Evolutionary conservation across 1,284 basidiomycete species (phyloP), one percentile per base, ranked within the genome.

Genomic region (Meira miltonrushii): DNA sequence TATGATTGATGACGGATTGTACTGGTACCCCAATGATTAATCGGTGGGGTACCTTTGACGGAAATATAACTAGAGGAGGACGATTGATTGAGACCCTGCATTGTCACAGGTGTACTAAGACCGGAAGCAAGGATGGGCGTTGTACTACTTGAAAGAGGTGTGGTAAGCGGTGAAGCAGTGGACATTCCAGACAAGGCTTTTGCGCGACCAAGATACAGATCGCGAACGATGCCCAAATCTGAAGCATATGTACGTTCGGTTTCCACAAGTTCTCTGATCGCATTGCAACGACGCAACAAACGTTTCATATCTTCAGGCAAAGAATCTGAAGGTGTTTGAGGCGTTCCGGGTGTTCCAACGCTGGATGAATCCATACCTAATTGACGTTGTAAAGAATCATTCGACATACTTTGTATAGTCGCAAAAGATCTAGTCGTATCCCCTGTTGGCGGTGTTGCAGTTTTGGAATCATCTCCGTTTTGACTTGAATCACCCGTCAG

Each of bases 191-290:
- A 71, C 39, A 62, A 64, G 17, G 70, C 71, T 44, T 72, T 69
- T 0, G 79, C 80, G 10, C 75, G 66, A 0, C 74, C 72, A 28
- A 81, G 67, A 75, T 92, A 90, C 28, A 93, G 84, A 67, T 92
- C 88, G 49, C 87, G 83, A 55, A 95, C 85, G 52, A 95, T 82
- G 2, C 87, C 87, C 19, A 96, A 82, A 81, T 96, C 92, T 10
- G 85, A 87, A 1, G 92, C 89, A 79, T 94, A 94, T 0, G 88
- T 86, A 28, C 88, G 82, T 76, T 96, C 92, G 19, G 90, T 92
- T 44, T 75, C 72, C 17, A 72, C 50, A 15, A 77, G 65, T 58
- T 96, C 92, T 50, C 87, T 84, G 39, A 96, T 81, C 1, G 91
- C 87, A 74, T 94, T 88, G 23, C 86, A 83, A 25, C 92, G 85